Evolutionary conservation across 805 yeast species (phyloP).

Genomic region (Torulaspora quercuum): DNA sequence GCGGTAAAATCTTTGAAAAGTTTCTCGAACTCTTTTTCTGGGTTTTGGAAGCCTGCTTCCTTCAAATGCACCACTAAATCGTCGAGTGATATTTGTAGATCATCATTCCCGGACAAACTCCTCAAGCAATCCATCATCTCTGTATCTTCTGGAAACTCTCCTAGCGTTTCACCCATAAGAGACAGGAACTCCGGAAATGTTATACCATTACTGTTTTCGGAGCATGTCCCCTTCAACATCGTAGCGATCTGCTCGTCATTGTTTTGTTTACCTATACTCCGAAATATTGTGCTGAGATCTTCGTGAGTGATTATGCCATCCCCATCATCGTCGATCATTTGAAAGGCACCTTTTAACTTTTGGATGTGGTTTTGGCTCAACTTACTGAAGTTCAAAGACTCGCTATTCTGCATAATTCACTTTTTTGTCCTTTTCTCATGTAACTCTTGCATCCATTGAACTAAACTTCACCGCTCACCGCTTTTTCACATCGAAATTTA

Average conservation of each 20-base stretch:
- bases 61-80: conserved; percentile 50
- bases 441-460: background rate
- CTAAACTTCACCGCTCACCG: background rate
- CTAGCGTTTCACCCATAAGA: conserved; percentile 54
- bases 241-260: conserved; percentile 41
- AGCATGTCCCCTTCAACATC: conserved; percentile 44
- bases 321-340: conserved; percentile 75
- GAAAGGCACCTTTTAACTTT: conserved; percentile 69
- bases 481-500: background rate
- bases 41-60: conserved; percentile 41
- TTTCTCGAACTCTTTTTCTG: conserved; percentile 44
- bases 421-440: background rate
- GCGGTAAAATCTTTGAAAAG: conserved; percentile 55
- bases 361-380: conserved; percentile 62
- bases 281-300: conserved; percentile 55
- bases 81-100: conserved; percentile 45
- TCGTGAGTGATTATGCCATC: conserved; percentile 58
- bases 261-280: conserved; percentile 48
- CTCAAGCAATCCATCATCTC: conserved; percentile 59
- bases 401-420: conserved; percentile 25
- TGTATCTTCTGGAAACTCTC: conserved; percentile 48
- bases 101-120: conserved; percentile 42
- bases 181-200: conserved; percentile 66
- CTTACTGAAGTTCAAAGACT: conserved; percentile 38
- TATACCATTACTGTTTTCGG: conserved; percentile 35